A percentile compares a stretch with the other conserved stretches of the same genome.
Conservation (phyloP, 108 stramenopile species). For the Hondaea fermentalgiana region DNA sequence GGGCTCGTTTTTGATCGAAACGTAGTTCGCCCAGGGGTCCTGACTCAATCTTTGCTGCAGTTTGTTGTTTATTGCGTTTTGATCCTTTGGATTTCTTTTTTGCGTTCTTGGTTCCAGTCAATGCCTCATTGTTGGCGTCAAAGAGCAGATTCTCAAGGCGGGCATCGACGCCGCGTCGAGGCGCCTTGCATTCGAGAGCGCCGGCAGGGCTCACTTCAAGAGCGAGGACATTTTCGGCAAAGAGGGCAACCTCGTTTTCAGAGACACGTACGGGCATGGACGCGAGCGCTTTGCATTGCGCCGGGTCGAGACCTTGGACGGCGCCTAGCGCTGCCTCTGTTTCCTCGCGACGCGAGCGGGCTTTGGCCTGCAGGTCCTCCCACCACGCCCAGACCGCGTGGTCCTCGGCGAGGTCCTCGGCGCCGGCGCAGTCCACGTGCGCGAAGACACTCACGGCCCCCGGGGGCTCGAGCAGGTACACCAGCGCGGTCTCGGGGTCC, state of each 20-base stretch:
- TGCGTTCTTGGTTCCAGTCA: too few relatives aligned
- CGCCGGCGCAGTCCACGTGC: not conserved
- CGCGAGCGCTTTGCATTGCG: not conserved
- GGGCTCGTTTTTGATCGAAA: not conserved
- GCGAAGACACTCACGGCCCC: not conserved
- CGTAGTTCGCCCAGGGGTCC: not conserved
- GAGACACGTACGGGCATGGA: not conserved
- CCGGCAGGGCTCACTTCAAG: not conserved
- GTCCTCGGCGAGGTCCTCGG: too few relatives aligned
- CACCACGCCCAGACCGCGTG: too few relatives aligned
- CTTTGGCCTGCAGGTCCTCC: too few relatives aligned
- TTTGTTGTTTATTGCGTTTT: not conserved
- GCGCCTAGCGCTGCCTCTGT: too few relatives aligned
- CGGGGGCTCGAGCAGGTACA: not conserved
- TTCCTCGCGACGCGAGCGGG: too few relatives aligned
- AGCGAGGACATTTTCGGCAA: not conserved
- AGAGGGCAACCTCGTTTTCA: not conserved
- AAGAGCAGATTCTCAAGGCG: not conserved
- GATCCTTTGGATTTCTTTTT: not conserved
- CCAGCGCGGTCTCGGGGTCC: not conserved
- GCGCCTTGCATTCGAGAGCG: not conserved
- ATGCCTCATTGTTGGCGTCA: not conserved
- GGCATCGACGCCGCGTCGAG: not conserved
- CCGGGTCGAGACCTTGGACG: not conserved
- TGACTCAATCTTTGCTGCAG: not conserved